Evolutionary conservation across 139 green algal genomes (phyloP), one percentile per base, ranked within the genome.

Genomic region (Coccomyxa sp.): DNA sequence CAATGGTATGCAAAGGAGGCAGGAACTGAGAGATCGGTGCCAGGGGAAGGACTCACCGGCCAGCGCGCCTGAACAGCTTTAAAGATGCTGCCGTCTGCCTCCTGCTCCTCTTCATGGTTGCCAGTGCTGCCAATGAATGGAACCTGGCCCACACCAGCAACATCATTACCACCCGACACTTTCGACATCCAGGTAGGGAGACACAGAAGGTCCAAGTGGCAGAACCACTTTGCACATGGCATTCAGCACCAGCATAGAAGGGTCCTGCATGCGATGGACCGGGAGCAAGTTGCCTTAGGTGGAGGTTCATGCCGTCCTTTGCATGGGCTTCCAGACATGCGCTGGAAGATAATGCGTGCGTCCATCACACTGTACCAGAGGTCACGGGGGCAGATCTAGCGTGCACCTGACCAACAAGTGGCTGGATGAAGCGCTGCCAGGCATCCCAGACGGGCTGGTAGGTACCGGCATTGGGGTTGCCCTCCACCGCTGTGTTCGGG

Each of bases 381-480:
- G 63, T 71, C 63, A 71, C 38, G 38, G 38, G n/a, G 38, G 38
- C 38, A 51, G 7, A 11, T 51, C 38, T 51, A 51, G 38, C 38
- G 7, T 51, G 38, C 63, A 71, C 78, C 78, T 82, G 23, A 14
- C 23, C 58, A 9, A 82, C 78, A 45, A 82, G 57, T 23, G 83
- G 83, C 83, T 86, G 45, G 71, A 87, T 84, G 71, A 87, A 84
- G 67, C 83, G 68, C 68, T 84, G 79, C 83, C 83, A 87, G 30
- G 83, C 25, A 58, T 87, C 83, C 83, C 83, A 87, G 18, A 87
- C 83, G 15, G 83, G 83, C 71, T 87, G 83, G n/a, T 77, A 87
- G 68, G 79, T 84, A 13, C 71, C 58, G 3, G 57, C 51, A 11
- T 81, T 67, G 0, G 76, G 51, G 11, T 58, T 59, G 32, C 83